A percentile compares a stretch with the other conserved stretches of the same genome.
These are phyloP conservation scores for Rhizodiscina lignyota DNA, from an alignment of 495 filamentous ascomycete genomes.

Conservation along the genomic window DNA sequence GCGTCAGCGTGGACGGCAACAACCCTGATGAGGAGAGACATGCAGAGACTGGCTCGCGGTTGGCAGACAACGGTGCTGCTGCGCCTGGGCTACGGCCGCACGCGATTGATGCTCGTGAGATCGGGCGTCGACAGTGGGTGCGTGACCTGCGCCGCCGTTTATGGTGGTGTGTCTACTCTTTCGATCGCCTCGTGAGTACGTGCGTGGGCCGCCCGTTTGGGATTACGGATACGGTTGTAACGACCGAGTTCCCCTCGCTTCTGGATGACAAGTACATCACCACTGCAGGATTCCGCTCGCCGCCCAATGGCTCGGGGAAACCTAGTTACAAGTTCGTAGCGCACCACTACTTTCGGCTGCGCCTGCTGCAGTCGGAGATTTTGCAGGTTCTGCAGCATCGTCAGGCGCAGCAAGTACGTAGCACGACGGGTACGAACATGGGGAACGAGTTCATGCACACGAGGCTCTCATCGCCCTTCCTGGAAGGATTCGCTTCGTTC, in stretches of 20 bases:
- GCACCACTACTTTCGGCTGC: slow-evolving; percentile 79
- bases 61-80: slow-evolving; percentile 6
- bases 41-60: too few species aligned
- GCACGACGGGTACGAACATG: slow-evolving; percentile 36
- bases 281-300: slow-evolving; percentile 48
- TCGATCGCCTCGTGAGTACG: slow-evolving; percentile 79
- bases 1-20: slow-evolving; percentile 43
- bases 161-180: slow-evolving; percentile 95
- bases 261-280: slow-evolving; percentile 83
- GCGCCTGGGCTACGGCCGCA: not conserved
- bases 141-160: slow-evolving; percentile 74
- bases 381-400: slow-evolving; percentile 85
- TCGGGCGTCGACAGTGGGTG: slow-evolving; percentile 68
- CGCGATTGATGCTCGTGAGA: slow-evolving; percentile 33
- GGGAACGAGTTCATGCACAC: slow-evolving; percentile 59
- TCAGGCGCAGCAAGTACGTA: slow-evolving; percentile 49
- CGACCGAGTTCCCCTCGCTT: slow-evolving; percentile 76
- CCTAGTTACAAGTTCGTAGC: slow-evolving; percentile 80
- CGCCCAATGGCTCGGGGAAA: slow-evolving; percentile 23
- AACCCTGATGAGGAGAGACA: too few species aligned
- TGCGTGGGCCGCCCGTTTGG: slow-evolving; percentile 90
- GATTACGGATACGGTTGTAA: slow-evolving; percentile 85
- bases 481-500: slow-evolving; percentile 63
- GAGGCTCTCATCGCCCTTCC: slow-evolving; percentile 67
- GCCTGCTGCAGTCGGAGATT: slow-evolving; percentile 90